Conservation (phyloP, 805 yeast species). For the Candida stauntonica region DNA sequence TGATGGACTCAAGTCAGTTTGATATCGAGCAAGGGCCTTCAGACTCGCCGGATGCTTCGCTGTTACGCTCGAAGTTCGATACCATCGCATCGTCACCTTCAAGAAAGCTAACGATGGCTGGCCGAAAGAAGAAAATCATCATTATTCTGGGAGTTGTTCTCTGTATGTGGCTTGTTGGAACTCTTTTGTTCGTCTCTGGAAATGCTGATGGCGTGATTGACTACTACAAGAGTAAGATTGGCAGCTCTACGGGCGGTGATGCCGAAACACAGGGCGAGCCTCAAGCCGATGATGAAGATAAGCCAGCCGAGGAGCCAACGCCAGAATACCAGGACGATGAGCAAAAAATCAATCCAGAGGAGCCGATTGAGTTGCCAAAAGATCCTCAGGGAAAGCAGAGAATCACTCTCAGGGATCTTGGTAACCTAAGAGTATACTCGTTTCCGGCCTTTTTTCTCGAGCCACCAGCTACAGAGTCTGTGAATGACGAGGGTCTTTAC, state of each 20-base stretch:
- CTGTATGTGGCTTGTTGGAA: constrained; percentile 18
- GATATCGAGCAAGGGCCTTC: constrained; percentile 10
- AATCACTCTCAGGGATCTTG: constrained; percentile 21
- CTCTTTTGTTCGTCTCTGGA: constrained; percentile 12
- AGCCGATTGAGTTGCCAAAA: constrained; percentile 4
- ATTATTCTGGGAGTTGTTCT: constrained; percentile 10
- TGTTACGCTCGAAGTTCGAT: constrained; percentile 20
- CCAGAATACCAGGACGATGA: constrained; percentile 4
- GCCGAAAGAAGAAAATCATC: constrained; percentile 15
- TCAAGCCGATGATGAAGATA: neutral
- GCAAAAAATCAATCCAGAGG: too few relatives aligned
- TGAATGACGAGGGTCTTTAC: constrained; percentile 24
- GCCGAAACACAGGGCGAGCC: constrained; percentile 12
- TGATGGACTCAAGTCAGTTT: constrained; percentile 16
- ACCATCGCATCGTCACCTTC: constrained; percentile 4
- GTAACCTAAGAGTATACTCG: constrained; percentile 15
- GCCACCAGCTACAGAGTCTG: constrained; percentile 12
- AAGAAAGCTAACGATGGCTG: constrained; percentile 2
- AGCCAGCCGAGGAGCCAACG: constrained; percentile 4
- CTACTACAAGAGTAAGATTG: constrained; percentile 21
- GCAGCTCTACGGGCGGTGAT: constrained; percentile 6
- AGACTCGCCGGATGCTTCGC: constrained; percentile 7
- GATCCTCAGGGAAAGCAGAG: constrained; percentile 1
- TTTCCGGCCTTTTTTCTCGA: constrained; percentile 14
- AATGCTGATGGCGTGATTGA: constrained; percentile 17